Base-by-base conservation (phyloP, 2,329 filamentous ascomycete genomes). In the Colletotrichum liriopes region DNA sequence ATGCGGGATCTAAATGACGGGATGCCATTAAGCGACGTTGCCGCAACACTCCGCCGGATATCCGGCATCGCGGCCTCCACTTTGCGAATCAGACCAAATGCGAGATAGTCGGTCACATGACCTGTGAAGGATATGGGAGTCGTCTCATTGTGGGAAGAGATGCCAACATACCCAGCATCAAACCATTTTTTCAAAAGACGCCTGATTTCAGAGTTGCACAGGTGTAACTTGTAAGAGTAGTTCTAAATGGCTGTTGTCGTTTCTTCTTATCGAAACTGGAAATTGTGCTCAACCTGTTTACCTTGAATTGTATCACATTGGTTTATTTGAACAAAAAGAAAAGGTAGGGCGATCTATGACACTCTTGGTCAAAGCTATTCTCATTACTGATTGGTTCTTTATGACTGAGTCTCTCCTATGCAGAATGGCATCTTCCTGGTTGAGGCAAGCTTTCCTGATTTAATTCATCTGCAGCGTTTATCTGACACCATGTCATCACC, bases 1-100 rank as follows among this genome's bases (percentile, higher is more conserved):
- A 54, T 39, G 9, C 43, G 45, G n/a, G 32, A 32, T n/a, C 16
- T 35, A 18, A 11, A 62, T 51, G 32, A 62, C 45, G 59, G 32
- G 14, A 51, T 35, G 45, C 0, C n/a, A 16, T 9, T 49, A 20
- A 18, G n/a, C 32, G 59, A 62, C 20, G n/a, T 20, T 37, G 32
- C 59, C 59, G 43, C 45, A 26, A 18, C 43, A 20, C 32, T 62
- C 32, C n/a, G 45, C 47, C 59, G 59, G 59, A 16, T 62, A 62
- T 51, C 5, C 59, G 59, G 59, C 59, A 62, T 39, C 32, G 47
- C 43, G 20, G n/a, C 12, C n/a, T 62, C 59, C 59, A 62, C 59
- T 23, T 35, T 49, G 32, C 6, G 18, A 49, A 23, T 9, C 12
- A 47, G 43, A 35, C 26, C 29, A 0, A 2, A 7, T 16, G 16